phyloP scores from a whole-genome alignment of 768 basidiomycete species.

The Tricholoma matsutake region DNA sequence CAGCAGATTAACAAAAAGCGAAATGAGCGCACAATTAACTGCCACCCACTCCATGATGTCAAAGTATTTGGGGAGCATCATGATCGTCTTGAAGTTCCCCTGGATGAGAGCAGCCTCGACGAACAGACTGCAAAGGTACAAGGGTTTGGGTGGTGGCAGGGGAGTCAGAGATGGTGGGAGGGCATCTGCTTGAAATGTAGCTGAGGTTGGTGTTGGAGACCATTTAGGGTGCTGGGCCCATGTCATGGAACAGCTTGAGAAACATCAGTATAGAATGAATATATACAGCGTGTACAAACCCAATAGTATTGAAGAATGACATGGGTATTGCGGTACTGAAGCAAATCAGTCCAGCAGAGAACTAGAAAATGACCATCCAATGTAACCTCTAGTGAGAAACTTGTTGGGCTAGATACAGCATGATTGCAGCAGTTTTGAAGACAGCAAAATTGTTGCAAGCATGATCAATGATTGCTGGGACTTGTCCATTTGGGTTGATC shows the following conservation, averaged over 20 bases:
- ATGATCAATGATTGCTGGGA: constrained; percentile 65
- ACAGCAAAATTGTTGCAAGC: constrained; percentile 58
- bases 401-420: constrained; percentile 71
- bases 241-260: constrained; percentile 67
- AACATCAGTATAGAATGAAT: neutral
- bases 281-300: constrained; percentile 41
- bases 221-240: constrained; percentile 71
- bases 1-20: neutral
- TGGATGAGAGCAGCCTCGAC: constrained; percentile 97
- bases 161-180: constrained; percentile 38
- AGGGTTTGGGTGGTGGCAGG: constrained; percentile 43
- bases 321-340: constrained; percentile 39
- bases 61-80: constrained; percentile 93
- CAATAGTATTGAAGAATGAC: constrained; percentile 84
- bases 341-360: constrained; percentile 27
- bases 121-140: constrained; percentile 94
- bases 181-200: constrained; percentile 47
- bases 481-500: constrained; percentile 70
- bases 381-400: neutral
- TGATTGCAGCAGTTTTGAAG: constrained; percentile 80
- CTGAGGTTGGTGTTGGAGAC: constrained; percentile 72
- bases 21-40: constrained; percentile 56
- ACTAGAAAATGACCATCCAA: neutral
- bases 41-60: constrained; percentile 98
- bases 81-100: constrained; percentile 97